Evolutionary conservation across 169 alveolate genomes (phyloP), one percentile per base, ranked within the genome.

Genomic region (Pseudocohnilembus persalinus): DNA sequence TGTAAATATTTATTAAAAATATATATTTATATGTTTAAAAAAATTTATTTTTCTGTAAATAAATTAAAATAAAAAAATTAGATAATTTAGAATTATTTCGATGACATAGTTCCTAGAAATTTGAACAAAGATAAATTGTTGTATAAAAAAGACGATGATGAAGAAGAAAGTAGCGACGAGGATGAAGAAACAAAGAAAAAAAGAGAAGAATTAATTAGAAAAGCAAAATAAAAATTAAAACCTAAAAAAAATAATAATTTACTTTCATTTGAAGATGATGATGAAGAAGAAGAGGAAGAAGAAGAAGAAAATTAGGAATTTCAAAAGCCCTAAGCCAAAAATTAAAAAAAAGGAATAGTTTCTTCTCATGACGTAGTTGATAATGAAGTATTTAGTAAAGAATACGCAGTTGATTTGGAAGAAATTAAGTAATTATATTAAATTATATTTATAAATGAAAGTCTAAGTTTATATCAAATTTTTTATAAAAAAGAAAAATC

Each of bases 61-160:
- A 94, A 78, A 95, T 94, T 27, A 88, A 88, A 34, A 79, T 91
- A 34, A 93, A 92, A 89, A 96, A 97, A 76, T 93, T 92, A 88
- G 88, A 84, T 68, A 94, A 94, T 73, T 85, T 93, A 15, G 82
- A 90, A 29, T 92, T 93, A n/a, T 85, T 91, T 82, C 77, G 87
- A 4, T 74, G 74, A 63, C 31, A 77, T 81, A 80, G 73, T 32
- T 72, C 75, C 73, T 75, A 84, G 85, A 74, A 35, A 81, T 73
- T 76, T 83, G 49, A 65, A 35, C 65, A 34, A 35, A 78, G 15
- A 80, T 33, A 83, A 82, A 88, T 35, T 31, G 64, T 74, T 78
- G 83, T 75, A 82, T 72, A 73, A 78, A 76, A 49, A 73, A 78
- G 83, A 78, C 26, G 84, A 83, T 31, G 88, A 89, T 29, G 78